These are phyloP conservation scores for Blastocystis hominis DNA, from an alignment of 352 stramenopile species.

Conservation along the genomic window DNA sequence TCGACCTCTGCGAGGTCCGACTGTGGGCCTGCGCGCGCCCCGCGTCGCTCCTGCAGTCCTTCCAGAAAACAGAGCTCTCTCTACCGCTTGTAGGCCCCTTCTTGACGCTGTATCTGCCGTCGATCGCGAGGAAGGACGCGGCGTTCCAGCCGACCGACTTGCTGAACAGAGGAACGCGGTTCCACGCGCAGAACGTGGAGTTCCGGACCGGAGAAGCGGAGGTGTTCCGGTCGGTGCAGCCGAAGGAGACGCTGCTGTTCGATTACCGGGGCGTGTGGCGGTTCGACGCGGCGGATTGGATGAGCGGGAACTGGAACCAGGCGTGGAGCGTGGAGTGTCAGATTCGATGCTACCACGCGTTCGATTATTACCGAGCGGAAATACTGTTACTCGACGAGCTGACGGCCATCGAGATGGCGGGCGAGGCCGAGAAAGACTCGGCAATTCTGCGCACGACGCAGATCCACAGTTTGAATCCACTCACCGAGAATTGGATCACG, in stretches of 20 bases:
- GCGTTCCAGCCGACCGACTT: neutral
- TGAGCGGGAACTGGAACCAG: neutral
- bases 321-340: neutral
- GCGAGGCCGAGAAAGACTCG: neutral
- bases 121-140: neutral
- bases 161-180: neutral
- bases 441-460: neutral
- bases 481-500: neutral
- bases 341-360: neutral
- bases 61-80: neutral
- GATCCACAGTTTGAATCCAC: neutral
- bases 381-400: neutral
- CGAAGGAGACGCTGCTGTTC: neutral
- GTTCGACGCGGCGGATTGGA: neutral
- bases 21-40: neutral
- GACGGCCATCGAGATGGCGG: neutral
- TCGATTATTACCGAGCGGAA: neutral
- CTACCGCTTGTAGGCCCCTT: neutral
- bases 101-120: neutral
- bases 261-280: neutral
- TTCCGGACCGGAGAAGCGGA: no score
- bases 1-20: conserved; percentile 16
- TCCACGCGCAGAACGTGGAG: neutral
- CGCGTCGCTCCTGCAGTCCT: neutral
- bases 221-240: neutral